A percentile compares a stretch with the other conserved stretches of the same genome.
Conservation (phyloP, 345 rosid genomes). For the Eucalyptus lansdowneana region DNA sequence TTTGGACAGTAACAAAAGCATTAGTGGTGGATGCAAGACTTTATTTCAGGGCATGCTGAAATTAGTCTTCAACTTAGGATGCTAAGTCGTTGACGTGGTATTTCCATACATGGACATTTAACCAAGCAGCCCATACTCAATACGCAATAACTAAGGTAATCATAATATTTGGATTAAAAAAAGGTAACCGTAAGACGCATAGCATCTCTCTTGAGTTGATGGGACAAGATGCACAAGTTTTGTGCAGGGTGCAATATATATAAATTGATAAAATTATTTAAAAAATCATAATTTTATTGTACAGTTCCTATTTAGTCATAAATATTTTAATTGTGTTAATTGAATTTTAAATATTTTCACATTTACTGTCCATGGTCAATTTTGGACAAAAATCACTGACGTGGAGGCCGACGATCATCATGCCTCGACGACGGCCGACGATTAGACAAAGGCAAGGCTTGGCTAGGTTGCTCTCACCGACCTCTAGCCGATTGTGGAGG, state of each 20-base stretch:
- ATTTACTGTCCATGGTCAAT: fast-evolving
- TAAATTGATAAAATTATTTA: fast-evolving
- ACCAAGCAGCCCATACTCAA: neutral
- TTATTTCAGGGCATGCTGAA: neutral
- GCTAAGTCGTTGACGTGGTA: neutral
- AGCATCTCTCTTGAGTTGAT: neutral
- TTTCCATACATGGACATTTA: neutral
- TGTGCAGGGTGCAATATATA: neutral
- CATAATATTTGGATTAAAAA: neutral
- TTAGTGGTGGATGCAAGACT: fast-evolving
- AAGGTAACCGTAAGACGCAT: neutral
- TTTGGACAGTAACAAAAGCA: neutral
- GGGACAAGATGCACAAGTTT: too few species aligned
- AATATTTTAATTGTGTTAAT: fast-evolving
- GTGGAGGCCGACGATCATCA: too few species aligned
- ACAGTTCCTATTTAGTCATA: fast-evolving
- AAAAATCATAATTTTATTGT: too few species aligned
- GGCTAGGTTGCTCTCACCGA: fast-evolving
- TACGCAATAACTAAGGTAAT: neutral
- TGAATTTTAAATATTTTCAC: fast-evolving
- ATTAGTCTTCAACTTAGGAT: neutral
- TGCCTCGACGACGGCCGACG: fast-evolving
- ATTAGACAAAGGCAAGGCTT: neutral
- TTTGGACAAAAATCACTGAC: too few species aligned
- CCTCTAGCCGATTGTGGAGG: fast-evolving